Percentiles rank a stretch among this genome's conserved stretches.
Conservation (phyloP, 306 rosid genomes). For the Vicia villosa region DNA sequence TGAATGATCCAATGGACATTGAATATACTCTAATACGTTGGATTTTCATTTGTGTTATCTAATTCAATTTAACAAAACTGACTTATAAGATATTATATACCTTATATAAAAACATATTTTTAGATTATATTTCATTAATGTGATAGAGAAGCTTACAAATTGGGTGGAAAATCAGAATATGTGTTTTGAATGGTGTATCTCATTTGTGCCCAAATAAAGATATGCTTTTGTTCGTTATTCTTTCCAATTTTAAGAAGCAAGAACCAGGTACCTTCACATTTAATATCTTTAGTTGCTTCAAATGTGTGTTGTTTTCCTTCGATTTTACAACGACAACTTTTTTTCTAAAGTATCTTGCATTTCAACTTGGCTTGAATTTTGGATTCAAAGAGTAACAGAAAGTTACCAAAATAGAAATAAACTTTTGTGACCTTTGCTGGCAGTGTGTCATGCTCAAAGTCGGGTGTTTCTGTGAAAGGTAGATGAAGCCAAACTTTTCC, state of each 20-base stretch:
- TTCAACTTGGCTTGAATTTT: conserved; percentile 24
- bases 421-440: neutral
- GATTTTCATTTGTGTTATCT: neutral
- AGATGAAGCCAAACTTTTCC: no score
- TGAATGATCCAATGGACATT: neutral
- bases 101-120: neutral
- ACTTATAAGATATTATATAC: neutral
- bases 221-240: conserved; percentile 34
- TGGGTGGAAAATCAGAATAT: conserved; percentile 25
- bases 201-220: conserved; percentile 25
- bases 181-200: conserved; percentile 29
- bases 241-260: conserved; percentile 31
- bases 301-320: neutral
- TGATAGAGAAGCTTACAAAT: conserved; percentile 13
- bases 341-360: neutral
- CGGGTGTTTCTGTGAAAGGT: neutral
- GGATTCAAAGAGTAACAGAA: conserved; percentile 31
- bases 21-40: neutral
- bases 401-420: conserved; percentile 7
- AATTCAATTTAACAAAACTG: no score
- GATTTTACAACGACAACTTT: neutral
- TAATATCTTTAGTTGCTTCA: conserved; percentile 11
- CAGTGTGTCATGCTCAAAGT: neutral
- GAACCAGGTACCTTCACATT: conserved; percentile 42
- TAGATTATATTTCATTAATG: neutral